Evolutionary conservation across 768 basidiomycete genomes (phyloP).

Genomic region (Calvatia gigantea): DNA sequence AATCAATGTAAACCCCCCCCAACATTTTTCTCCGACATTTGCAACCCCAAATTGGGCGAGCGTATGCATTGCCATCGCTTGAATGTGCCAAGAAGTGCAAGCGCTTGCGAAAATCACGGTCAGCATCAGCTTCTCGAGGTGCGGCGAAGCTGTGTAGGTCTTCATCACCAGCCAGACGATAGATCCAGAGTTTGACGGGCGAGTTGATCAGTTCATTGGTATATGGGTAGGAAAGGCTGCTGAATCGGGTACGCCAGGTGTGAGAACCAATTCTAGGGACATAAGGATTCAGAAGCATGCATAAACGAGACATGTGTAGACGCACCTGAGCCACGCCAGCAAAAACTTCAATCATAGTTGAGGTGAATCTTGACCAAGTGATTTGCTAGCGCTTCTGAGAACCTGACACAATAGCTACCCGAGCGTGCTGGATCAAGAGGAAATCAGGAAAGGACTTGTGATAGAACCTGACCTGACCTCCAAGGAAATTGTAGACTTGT

Average conservation of each 20-base stretch:
- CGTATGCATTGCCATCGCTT: too few relatives aligned
- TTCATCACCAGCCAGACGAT: not conserved
- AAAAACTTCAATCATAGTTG: not conserved
- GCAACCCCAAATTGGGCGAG: too few relatives aligned
- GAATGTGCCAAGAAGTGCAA: too few relatives aligned
- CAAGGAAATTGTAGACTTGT: not conserved
- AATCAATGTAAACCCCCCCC: too few relatives aligned
- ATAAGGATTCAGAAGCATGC: not conserved
- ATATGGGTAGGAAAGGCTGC: not conserved
- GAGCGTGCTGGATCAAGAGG: not conserved
- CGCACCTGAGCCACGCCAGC: not conserved
- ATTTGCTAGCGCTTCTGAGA: not conserved
- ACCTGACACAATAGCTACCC: not conserved
- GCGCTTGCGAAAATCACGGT: not conserved
- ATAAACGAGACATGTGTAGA: not conserved
- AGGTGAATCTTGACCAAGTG: not conserved
- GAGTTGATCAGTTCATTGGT: not conserved
- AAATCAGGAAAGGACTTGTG: constrained; percentile 4
- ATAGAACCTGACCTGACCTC: not conserved
- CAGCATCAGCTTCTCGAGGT: not conserved
- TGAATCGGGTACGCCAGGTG: not conserved
- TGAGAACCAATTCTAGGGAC: not conserved
- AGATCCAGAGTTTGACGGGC: not conserved
- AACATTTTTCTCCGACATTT: too few relatives aligned
- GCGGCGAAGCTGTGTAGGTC: not conserved